A percentile compares a stretch with the other conserved stretches of the same genome.
These are phyloP conservation scores for Pyricularia sp. DNA, from an alignment of 2,329 filamentous ascomycete species.

Conservation along the genomic window DNA sequence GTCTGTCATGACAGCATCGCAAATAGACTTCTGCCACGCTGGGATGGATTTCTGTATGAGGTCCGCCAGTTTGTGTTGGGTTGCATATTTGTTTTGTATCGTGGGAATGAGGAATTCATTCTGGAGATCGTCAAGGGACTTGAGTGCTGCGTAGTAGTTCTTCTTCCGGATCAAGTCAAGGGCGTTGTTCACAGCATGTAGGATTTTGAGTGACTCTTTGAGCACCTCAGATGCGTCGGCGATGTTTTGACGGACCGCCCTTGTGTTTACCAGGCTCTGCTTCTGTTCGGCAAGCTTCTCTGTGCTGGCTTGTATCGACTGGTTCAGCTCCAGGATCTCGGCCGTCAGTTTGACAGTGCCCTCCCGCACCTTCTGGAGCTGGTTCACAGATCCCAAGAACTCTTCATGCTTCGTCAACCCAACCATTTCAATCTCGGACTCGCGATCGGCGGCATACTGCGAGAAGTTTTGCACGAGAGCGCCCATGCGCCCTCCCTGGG, in stretches of 20 bases:
- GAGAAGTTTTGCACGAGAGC: slow-evolving; percentile 70
- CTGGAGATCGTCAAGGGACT: slow-evolving; percentile 89
- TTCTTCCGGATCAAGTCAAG: slow-evolving; percentile 88
- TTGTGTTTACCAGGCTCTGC: slow-evolving; percentile 84
- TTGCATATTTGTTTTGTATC: slow-evolving; percentile 74
- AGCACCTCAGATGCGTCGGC: slow-evolving; percentile 84
- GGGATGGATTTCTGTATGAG: slow-evolving; percentile 95
- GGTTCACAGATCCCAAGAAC: slow-evolving; percentile 87
- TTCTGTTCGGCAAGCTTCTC: slow-evolving; percentile 93
- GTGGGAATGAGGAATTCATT: slow-evolving; percentile 78
- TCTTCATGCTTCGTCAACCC: slow-evolving; percentile 95
- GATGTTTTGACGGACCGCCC: slow-evolving; percentile 88
- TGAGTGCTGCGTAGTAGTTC: slow-evolving; percentile 89
- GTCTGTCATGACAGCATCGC: slow-evolving; percentile 94
- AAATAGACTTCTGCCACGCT: slow-evolving; percentile 83
- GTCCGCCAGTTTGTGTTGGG: slow-evolving; percentile 88
- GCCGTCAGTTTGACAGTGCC: slow-evolving; percentile 81
- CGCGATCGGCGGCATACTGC: slow-evolving; percentile 76
- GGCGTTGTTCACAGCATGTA: slow-evolving; percentile 87
- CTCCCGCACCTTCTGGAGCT: slow-evolving; percentile 84
- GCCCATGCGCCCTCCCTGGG: slow-evolving; percentile 61
- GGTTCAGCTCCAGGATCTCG: slow-evolving; percentile 86
- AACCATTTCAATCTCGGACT: slow-evolving; percentile 86
- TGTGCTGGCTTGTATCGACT: slow-evolving; percentile 90
- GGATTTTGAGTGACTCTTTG: slow-evolving; percentile 82